These are phyloP conservation scores for Coemansia sp. DNA, from an alignment of 192 early-diverging fungal genomes.

Conservation along the genomic window DNA sequence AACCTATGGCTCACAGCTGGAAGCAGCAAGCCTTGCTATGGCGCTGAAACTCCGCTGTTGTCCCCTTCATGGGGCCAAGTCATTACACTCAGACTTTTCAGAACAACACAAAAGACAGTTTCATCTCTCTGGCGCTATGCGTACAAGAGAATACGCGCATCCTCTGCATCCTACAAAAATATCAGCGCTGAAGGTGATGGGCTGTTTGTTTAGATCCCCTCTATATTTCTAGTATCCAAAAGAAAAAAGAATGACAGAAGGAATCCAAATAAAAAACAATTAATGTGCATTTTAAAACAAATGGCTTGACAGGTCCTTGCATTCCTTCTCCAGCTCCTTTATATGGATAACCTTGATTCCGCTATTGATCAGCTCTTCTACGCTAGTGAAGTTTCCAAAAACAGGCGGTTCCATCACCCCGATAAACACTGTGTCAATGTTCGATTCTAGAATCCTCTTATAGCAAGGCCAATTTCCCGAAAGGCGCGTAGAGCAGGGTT, in stretches of 20 bases:
- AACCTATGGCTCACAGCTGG: background rate
- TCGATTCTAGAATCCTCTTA: constrained; percentile 60
- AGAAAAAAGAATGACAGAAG: background rate
- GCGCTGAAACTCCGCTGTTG: no score
- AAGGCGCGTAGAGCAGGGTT: constrained; percentile 85
- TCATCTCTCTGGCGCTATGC: background rate
- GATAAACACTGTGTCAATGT: constrained; percentile 72
- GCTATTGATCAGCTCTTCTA: constrained; percentile 57
- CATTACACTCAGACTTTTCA: background rate
- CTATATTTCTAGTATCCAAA: background rate
- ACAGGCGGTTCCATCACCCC: constrained; percentile 83
- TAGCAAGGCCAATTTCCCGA: constrained; percentile 84
- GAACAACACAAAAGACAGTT: constrained; percentile 1
- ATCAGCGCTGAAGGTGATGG: background rate
- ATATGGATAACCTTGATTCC: constrained; percentile 78
- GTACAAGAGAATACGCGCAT: constrained; percentile 1
- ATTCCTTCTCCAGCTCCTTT: constrained; percentile 67
- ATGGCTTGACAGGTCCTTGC: constrained; percentile 70
- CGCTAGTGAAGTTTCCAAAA: constrained; percentile 85
- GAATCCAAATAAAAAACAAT: background rate
- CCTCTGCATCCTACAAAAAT: background rate
- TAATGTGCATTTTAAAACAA: background rate
- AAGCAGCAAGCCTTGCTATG: background rate
- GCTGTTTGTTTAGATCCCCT: background rate
- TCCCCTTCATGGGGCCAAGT: background rate